A percentile compares a stretch with the other conserved stretches of the same genome.
These are phyloP conservation scores for Zalerion maritima DNA, from an alignment of 495 filamentous ascomycete species.

Conservation along the genomic window DNA sequence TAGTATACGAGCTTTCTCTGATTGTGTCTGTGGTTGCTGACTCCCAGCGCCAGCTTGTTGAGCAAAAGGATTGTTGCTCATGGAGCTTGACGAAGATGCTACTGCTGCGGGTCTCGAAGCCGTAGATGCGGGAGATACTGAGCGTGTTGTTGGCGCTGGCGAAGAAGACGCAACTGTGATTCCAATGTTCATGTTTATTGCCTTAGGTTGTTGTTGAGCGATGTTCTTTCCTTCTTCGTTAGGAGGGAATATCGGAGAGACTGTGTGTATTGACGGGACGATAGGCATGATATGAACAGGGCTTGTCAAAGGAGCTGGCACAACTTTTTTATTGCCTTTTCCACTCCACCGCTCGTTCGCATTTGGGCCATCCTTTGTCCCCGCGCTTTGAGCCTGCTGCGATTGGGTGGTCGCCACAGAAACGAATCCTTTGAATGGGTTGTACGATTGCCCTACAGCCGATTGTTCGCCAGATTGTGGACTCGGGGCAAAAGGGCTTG, in stretches of 20 bases:
- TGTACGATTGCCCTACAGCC: slow-evolving; percentile 15
- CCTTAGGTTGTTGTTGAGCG: slow-evolving; percentile 5
- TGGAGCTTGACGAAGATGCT: slow-evolving; percentile 4
- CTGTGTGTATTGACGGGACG: slow-evolving; percentile 5
- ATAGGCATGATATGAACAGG: slow-evolving; percentile 1
- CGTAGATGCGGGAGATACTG: slow-evolving; percentile 7
- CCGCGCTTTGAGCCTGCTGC: too few relatives aligned
- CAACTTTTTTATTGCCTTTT: slow-evolving; percentile 14
- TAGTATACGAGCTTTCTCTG: slow-evolving; percentile 23
- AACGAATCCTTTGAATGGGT: slow-evolving; percentile 24
- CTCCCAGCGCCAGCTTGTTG: slow-evolving; percentile 4
- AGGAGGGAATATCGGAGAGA: too few relatives aligned
- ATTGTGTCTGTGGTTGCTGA: slow-evolving; percentile 13
- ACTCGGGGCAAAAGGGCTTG: slow-evolving; percentile 53
- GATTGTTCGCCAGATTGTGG: slow-evolving; percentile 3
- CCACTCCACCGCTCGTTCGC: slow-evolving; percentile 23
- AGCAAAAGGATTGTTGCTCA: too few relatives aligned
- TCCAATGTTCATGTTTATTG: too few relatives aligned
- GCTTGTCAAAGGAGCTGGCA: background rate
- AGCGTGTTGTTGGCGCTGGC: slow-evolving; percentile 4
- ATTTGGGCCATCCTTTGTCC: slow-evolving; percentile 9
- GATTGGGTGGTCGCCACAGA: too few relatives aligned
- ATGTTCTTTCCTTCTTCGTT: too few relatives aligned
- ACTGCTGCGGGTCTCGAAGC: slow-evolving; percentile 10
- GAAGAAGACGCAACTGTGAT: slow-evolving; percentile 2